Evolutionary conservation across 1,284 basidiomycete species (phyloP).

Genomic region (Tylopilus sp.): DNA sequence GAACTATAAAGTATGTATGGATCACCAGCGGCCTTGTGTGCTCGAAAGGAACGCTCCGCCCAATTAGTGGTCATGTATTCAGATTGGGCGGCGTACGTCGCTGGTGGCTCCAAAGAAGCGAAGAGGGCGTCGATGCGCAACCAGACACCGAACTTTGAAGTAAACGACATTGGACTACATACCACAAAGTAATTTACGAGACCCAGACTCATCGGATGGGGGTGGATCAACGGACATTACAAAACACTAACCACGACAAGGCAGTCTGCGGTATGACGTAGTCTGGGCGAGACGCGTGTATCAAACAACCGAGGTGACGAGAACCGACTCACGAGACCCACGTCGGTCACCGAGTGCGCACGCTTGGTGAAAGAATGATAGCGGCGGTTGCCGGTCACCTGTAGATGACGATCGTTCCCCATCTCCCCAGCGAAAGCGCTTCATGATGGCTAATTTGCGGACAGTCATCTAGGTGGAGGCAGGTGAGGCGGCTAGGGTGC

Average conservation of each 20-base stretch:
- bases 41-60: neutral
- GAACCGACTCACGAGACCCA: conserved; percentile 25
- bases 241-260: conserved; percentile 11
- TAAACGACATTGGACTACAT: neutral
- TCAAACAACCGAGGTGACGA: conserved; percentile 5
- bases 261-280: conserved; percentile 21
- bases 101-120: conserved; percentile 5
- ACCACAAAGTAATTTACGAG: conserved; percentile 14
- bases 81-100: conserved; percentile 2
- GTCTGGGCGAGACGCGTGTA: conserved; percentile 10
- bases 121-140: neutral
- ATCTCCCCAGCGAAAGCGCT: conserved; percentile 35
- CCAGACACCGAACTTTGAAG: conserved; percentile 1
- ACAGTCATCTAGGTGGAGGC: conserved; percentile 39
- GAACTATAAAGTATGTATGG: conserved; percentile 6
- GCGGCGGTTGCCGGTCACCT: conserved; percentile 15
- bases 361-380: neutral
- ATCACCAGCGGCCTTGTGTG: neutral
- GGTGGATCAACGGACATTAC: conserved; percentile 27
- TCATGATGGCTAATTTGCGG: conserved; percentile 36
- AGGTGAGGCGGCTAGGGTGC: conserved; percentile 37
- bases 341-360: conserved; percentile 6
- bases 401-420: conserved; percentile 33
- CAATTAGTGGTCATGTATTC: conserved; percentile 2
- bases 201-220: conserved; percentile 7